phyloP scores from a whole-genome alignment of 1,284 basidiomycete species.

The Sporisorium reilianum region DNA sequence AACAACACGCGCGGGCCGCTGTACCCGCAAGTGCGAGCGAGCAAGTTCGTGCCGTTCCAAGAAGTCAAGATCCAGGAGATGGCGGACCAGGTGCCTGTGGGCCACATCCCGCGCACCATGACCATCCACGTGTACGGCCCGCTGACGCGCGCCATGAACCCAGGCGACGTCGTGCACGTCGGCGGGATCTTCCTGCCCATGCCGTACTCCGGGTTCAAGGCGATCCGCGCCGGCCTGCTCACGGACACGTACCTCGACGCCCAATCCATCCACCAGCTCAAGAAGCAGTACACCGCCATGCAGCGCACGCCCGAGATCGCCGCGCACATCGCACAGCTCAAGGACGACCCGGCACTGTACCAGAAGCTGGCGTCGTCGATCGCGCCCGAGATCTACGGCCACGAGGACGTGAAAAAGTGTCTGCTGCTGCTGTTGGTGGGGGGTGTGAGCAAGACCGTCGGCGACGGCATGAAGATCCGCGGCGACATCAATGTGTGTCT shows the following conservation, averaged over 20 bases:
- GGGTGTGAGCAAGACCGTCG: conserved; percentile 92
- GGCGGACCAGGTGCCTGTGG: conserved; percentile 99
- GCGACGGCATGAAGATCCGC: conserved; percentile 98
- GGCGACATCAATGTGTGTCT: conserved; percentile 97
- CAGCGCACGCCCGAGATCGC: conserved; percentile 88
- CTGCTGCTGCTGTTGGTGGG: conserved; percentile 93
- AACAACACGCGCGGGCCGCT: conserved; percentile 91
- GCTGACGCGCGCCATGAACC: conserved; percentile 90
- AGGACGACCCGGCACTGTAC: conserved; percentile 82
- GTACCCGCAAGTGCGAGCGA: conserved; percentile 97
- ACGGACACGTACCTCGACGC: conserved; percentile 97
- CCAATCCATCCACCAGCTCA: conserved; percentile 91
- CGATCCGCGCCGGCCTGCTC: conserved; percentile 90
- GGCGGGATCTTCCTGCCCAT: conserved; percentile 90
- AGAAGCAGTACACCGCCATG: conserved; percentile 97
- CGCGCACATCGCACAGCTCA: conserved; percentile 78
- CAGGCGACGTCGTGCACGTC: conserved; percentile 93
- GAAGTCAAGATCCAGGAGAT: conserved; percentile 99
- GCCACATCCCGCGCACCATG: conserved; percentile 98
- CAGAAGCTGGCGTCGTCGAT: conserved; percentile 81
- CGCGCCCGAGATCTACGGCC: conserved; percentile 98
- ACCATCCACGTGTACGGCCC: conserved; percentile 91
- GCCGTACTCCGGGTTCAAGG: conserved; percentile 88
- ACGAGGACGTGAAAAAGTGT: conserved; percentile 97
- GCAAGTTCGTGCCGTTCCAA: conserved; percentile 97